Evolutionary conservation across 768 basidiomycete genomes (phyloP), one percentile per base, ranked within the genome.

Genomic region (Galerina marginata): DNA sequence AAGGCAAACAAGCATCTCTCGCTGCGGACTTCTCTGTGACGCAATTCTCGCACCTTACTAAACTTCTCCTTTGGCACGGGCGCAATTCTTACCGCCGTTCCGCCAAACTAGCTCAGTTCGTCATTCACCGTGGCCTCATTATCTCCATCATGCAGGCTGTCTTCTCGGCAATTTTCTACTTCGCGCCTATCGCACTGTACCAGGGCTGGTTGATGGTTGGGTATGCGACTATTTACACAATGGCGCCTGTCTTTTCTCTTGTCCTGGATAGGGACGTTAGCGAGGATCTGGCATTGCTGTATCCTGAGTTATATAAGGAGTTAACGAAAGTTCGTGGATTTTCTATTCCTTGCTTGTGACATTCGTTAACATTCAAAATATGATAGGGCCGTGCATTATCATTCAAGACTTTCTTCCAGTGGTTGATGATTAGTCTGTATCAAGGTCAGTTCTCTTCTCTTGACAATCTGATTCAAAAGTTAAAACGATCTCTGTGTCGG

Each of bases 201-300:
- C 97, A 99, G 69, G 96, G 96, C 0, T 99, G 95, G 95, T 78
- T 99, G 56, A 91, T 98, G 89, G 93, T 91, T 33, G 96, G 97
- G 11, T 97, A 97, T 73, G 95, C 95, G 16, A 96, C 95, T 6
- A 81, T 95, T 12, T 96, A 99, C 70, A 99, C 96, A 6, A 99
- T 99, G 96, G 94, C 94, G 0, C 97, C 96, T 1, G 96, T 98
- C 12, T 99, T 98, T 77, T 99, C 97, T 44, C 82, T 99, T 56
- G 97, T 99, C 7, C 80, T 99, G 57, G 97, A 99, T 75, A 85
- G 88, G 40, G 97, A 99, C 72, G 93, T 99, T 54, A 99, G 88
- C 72, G 95, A 98, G 73, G 95, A 98, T 76, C 75, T 99, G 58
- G 96, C 97, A 0, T 77, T 99, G 65, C 80, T 97, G 58, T 99